phyloP scores from a whole-genome alignment of 2,329 filamentous ascomycete genomes.

The Paracoccidioides lutzii region DNA sequence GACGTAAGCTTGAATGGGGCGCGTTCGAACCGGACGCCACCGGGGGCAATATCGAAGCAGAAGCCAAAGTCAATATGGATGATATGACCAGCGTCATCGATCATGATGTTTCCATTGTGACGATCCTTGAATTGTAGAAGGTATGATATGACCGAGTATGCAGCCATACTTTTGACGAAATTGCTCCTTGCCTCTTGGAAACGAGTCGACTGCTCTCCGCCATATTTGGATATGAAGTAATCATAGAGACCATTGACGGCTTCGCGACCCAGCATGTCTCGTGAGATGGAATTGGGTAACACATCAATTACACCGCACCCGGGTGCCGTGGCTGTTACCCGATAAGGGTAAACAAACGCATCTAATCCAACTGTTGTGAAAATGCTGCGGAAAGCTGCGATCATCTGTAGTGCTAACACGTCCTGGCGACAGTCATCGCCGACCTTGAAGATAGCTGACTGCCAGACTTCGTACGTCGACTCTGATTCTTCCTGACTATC shows the following conservation, averaged over 20 bases:
- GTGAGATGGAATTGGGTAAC: conserved; percentile 90
- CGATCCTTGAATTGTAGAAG: conserved; percentile 97
- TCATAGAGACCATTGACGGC: conserved; percentile 97
- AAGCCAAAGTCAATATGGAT: conserved; percentile 99
- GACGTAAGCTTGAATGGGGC: conserved; percentile 95
- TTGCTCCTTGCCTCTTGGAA: conserved; percentile 94
- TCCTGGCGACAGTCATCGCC: conserved; percentile 98
- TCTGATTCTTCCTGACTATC: neutral
- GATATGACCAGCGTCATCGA: conserved; percentile 93
- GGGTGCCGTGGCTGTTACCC: conserved; percentile 91
- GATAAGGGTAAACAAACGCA: conserved; percentile 92
- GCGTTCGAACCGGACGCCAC: conserved; percentile 92
- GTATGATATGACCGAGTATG: conserved; percentile 94
- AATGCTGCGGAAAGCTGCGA: conserved; percentile 91
- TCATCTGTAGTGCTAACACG: conserved; percentile 92
- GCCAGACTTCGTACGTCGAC: conserved; percentile 80
- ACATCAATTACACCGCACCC: conserved; percentile 98
- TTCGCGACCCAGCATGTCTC: conserved; percentile 96
- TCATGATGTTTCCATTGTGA: conserved; percentile 99
- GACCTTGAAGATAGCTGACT: conserved; percentile 99
- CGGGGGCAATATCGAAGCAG: conserved; percentile 97
- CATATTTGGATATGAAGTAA: conserved; percentile 95
- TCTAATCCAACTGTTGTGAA: conserved; percentile 91
- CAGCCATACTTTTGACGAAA: conserved; percentile 98
- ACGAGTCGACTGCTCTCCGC: conserved; percentile 82